Conservation (phyloP, 257 asterid genomes). For the Solanum peruvianum region DNA sequence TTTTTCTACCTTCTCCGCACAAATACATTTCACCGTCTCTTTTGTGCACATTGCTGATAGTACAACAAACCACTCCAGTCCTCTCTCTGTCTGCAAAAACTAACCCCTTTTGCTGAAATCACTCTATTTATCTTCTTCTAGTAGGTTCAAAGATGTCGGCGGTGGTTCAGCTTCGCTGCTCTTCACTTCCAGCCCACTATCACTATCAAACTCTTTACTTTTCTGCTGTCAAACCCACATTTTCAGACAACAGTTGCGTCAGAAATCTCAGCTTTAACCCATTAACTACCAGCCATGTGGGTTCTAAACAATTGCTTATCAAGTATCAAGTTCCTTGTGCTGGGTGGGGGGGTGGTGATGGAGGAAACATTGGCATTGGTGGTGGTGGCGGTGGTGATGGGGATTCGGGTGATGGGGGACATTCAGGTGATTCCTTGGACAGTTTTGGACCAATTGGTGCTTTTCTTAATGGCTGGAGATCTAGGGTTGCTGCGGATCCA, state of each 20-base stretch:
- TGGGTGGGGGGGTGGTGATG: constrained; percentile 1
- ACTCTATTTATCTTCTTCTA: background rate
- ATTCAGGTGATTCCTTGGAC: constrained; percentile 28
- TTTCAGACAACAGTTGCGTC: background rate
- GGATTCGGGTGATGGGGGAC: constrained; percentile 32
- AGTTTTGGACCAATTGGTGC: constrained; percentile 75
- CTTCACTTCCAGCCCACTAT: constrained; percentile 4
- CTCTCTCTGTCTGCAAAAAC: background rate
- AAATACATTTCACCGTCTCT: background rate
- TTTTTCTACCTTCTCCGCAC: too few relatives aligned
- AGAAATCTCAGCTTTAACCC: background rate
- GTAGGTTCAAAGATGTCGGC: constrained; percentile 5
- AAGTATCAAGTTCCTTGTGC: constrained; percentile 8
- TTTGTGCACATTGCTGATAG: background rate
- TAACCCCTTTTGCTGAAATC: background rate
- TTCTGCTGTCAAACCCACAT: background rate
- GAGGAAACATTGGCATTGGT: background rate
- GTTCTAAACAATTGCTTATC: background rate
- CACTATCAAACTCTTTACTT: background rate
- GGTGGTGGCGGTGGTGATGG: constrained; percentile 10
- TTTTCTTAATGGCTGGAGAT: constrained; percentile 72
- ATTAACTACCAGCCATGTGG: background rate
- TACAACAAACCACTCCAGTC: too few relatives aligned
- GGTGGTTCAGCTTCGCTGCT: constrained; percentile 22
- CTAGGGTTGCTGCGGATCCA: constrained; percentile 85